Percentiles rank a stretch among this genome's conserved stretches.
phyloP scores from a whole-genome alignment of 495 filamentous ascomycete genomes.

The Neurospora sp. region DNA sequence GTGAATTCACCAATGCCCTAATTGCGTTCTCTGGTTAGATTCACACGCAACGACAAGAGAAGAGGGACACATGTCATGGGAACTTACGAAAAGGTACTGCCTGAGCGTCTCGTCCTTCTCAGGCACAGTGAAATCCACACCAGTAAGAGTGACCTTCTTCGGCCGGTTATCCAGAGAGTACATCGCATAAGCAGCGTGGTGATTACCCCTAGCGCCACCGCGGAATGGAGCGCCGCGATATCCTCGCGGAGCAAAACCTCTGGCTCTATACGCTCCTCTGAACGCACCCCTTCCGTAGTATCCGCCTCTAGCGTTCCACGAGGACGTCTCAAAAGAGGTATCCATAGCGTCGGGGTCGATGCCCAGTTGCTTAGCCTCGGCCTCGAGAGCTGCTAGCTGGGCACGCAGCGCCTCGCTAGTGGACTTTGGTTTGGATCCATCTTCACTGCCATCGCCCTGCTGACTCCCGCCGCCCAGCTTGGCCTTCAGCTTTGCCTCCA shows the following conservation, averaged over 20 bases:
- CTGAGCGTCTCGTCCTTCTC: constrained; percentile 76
- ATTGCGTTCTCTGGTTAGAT: constrained; percentile 7
- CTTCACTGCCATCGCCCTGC: constrained; percentile 4
- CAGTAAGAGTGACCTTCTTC: constrained; percentile 61
- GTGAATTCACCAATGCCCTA: constrained; percentile 80
- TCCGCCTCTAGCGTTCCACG: constrained; percentile 21
- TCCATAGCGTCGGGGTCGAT: constrained; percentile 47
- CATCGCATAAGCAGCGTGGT: constrained; percentile 46
- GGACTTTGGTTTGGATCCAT: constrained; percentile 20
- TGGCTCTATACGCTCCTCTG: constrained; percentile 32
- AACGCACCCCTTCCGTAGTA: constrained; percentile 32
- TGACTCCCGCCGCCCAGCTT: constrained; percentile 10
- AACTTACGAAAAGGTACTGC: constrained; percentile 73
- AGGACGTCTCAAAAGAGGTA: constrained; percentile 28
- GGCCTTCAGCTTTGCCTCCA: constrained; percentile 46
- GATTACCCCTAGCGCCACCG: constrained; percentile 47
- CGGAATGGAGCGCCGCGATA: constrained; percentile 18
- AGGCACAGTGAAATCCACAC: constrained; percentile 51
- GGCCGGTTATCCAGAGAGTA: constrained; percentile 84
- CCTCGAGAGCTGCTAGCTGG: constrained; percentile 72
- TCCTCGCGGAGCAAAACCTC: constrained; percentile 36
- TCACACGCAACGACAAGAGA: background rate
- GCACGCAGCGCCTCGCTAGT: constrained; percentile 54
- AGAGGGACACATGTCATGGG: background rate
- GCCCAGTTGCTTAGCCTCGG: constrained; percentile 72